These are phyloP conservation scores for Claviceps pusilla DNA, from an alignment of 2,329 filamentous ascomycete genomes.

Conservation along the genomic window DNA sequence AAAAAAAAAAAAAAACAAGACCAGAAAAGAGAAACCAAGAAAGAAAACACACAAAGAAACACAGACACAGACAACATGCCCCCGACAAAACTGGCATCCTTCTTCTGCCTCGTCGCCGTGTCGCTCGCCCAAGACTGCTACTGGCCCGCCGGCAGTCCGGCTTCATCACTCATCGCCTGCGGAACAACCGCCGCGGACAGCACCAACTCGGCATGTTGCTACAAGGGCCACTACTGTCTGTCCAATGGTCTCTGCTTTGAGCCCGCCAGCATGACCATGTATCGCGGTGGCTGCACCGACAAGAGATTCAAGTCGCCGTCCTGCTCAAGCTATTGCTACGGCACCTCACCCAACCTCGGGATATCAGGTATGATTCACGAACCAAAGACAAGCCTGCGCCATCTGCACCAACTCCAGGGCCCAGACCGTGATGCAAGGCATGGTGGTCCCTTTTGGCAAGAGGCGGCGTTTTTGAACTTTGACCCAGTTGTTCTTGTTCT, in stretches of 20 bases:
- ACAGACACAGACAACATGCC: background rate
- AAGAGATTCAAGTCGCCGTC: background rate
- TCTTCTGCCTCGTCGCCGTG: background rate
- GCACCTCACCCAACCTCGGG: background rate
- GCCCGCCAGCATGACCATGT: background rate
- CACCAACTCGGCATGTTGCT: background rate
- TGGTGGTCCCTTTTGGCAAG: no score
- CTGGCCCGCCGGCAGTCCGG: background rate
- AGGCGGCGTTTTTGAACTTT: no score
- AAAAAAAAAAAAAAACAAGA: background rate
- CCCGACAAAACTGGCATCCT: background rate
- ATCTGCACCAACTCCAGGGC: background rate
- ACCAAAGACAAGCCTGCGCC: background rate
- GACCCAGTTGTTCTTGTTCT: background rate
- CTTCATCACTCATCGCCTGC: background rate
- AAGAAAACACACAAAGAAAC: background rate
- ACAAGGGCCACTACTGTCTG: background rate
- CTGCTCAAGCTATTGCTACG: slow-evolving; percentile 1
- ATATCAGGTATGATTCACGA: background rate
- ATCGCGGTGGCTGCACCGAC: background rate
- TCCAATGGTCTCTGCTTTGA: slow-evolving; percentile 2
- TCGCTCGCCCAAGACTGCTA: background rate
- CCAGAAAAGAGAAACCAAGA: background rate
- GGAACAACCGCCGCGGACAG: background rate
- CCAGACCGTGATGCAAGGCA: no score